Percentiles rank a stretch among this genome's conserved stretches.
Evolutionary conservation across 148 eudicot genomes (phyloP).

Genomic region (Oxyria digyna): DNA sequence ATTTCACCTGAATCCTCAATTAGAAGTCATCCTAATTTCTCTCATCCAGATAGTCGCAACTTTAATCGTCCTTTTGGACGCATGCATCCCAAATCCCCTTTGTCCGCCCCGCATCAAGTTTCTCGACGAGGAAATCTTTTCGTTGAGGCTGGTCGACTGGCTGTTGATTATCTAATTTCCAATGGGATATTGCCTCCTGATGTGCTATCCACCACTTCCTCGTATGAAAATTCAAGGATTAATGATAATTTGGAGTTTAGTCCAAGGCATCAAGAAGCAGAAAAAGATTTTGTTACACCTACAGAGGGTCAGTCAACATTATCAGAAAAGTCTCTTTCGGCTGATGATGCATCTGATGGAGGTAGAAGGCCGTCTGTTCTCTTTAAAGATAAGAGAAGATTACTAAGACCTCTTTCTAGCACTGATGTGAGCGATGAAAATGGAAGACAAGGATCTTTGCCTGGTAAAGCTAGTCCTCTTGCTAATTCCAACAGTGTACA

Average conservation of each 20-base stretch:
- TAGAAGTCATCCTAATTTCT: conserved; percentile 7
- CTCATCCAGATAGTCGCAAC: neutral
- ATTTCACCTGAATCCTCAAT: conserved; percentile 1
- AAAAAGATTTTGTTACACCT: conserved; percentile 17
- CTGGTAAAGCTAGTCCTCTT: conserved; percentile 9
- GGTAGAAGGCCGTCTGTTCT: conserved; percentile 28
- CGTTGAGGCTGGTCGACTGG: conserved; percentile 83
- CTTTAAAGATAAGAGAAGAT: conserved; percentile 41
- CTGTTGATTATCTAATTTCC: conserved; percentile 72
- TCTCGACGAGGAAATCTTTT: conserved; percentile 48
- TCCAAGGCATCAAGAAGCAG: conserved; percentile 19
- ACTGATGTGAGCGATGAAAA: conserved; percentile 37
- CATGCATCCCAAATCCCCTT: conserved; percentile 2
- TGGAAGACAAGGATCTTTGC: conserved; percentile 38
- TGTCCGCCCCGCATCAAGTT: conserved; percentile 1
- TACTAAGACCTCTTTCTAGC: conserved; percentile 26
- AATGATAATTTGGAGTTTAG: conserved; percentile 23
- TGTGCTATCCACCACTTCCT: conserved; percentile 21
- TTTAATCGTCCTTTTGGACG: neutral
- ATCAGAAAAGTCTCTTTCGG: conserved; percentile 23
- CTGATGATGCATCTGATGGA: conserved; percentile 23
- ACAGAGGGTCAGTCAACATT: conserved; percentile 22
- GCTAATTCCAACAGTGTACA: conserved; percentile 20
- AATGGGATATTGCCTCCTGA: conserved; percentile 62
- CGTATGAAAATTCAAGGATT: conserved; percentile 31